Evolutionary conservation across 257 asterid species (phyloP), one percentile per base, ranked within the genome.

Genomic region (Solanum neorickii): DNA sequence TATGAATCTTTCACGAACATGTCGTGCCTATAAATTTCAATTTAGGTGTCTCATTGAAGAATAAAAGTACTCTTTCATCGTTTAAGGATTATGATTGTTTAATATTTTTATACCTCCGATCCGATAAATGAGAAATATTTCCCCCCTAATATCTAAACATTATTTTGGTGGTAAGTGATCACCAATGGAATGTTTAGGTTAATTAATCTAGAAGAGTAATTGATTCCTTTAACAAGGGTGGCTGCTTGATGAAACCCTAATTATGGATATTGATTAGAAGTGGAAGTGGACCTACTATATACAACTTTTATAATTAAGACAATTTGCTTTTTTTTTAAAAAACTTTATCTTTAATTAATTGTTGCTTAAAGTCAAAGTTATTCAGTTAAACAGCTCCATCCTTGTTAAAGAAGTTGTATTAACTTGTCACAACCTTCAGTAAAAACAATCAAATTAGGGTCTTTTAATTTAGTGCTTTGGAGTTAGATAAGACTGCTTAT

Each of bases 311-410:
- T 78, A 44, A 87, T 90, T 87, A 90, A 86, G 68, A 86, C 87
- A 47, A 68, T 82, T 89, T n/a, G n/a, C n/a, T n/a, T n/a, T n/a
- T n/a, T n/a, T n/a, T n/a, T n/a, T n/a, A n/a, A n/a, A n/a, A n/a
- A 5, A 78, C 3, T 87, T 91, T 87, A n/a, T 49, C 83, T 91
- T 90, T 88, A 72, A 86, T 37, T 87, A 39, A 84, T 83, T 83
- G 87, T 89, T 78, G 65, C 82, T 88, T 87, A 47, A 88, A 85
- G 93, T 93, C 94, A 92, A 92, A 88, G 49, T 87, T 91, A 86
- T 87, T 92, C 91, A 89, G 92, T 86, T 92, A 91, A 93, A 92
- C 90, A 87, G 78, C 83, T 44, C 90, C 80, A 84, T 84, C 87
- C 44, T 66, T 66, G 66, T 41, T 42, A 42, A 84, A 66, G 66